Percentiles rank a stretch among this genome's conserved stretches.
Conservation (phyloP, 176 grass and related monocot genomes). For the Oropetium thomaeum region DNA sequence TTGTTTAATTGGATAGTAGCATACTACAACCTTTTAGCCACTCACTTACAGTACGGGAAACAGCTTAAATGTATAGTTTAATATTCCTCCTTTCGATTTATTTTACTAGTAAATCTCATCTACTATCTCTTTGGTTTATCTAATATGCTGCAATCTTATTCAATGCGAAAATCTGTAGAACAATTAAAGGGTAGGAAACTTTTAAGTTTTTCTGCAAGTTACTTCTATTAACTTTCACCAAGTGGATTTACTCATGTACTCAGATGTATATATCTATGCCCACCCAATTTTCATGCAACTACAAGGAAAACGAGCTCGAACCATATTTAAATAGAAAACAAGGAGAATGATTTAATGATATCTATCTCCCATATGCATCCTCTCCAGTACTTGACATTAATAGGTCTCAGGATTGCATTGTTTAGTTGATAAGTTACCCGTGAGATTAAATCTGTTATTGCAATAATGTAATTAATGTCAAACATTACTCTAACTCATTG, state of each 20-base stretch:
- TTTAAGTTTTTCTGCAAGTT: not conserved
- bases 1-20: slow-evolving; percentile 2
- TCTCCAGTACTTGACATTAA: not conserved
- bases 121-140: not conserved
- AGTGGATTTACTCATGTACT: not conserved
- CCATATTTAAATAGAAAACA: not conserved
- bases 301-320: slow-evolving; percentile 4
- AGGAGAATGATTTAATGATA: not conserved
- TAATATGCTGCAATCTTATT: slow-evolving; percentile 1
- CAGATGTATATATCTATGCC: not conserved
- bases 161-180: not conserved
- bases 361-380: no score
- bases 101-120: not conserved
- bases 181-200: not conserved
- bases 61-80: not conserved
- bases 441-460: not conserved
- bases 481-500: not conserved
- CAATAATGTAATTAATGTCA: not conserved
- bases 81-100: not conserved
- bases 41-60: not conserved
- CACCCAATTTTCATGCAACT: slow-evolving; percentile 1
- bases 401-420: not conserved
- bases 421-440: not conserved
- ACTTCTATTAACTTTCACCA: not conserved
- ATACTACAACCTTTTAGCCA: not conserved